phyloP scores from a whole-genome alignment of 257 asterid genomes.

The Nicotiana tabacum region DNA sequence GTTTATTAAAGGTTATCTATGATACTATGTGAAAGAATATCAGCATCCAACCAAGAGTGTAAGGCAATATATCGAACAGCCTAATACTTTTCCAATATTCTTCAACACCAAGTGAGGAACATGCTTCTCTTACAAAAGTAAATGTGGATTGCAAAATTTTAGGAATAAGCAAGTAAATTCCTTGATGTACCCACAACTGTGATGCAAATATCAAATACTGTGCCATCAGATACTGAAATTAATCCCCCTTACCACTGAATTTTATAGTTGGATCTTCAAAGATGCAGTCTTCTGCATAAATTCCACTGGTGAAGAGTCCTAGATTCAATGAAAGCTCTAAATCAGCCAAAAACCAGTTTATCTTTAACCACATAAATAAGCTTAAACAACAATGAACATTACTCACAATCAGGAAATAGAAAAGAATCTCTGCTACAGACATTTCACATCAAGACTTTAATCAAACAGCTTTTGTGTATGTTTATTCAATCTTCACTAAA shows the following conservation, averaged over 20 bases:
- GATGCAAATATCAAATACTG: not conserved
- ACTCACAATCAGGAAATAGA: not conserved
- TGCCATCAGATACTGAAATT: not conserved
- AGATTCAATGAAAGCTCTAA: slow-evolving; percentile 14
- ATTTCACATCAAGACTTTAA: not conserved
- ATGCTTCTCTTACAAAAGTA: not conserved
- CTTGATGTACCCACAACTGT: not conserved
- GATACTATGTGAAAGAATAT: not conserved
- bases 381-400: not conserved
- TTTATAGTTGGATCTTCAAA: slow-evolving; percentile 90
- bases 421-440: not conserved
- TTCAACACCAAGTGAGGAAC: not conserved
- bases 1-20: not conserved
- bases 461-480: not conserved
- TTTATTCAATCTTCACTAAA: not conserved
- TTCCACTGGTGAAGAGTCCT: slow-evolving; percentile 61
- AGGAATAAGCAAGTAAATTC: not conserved
- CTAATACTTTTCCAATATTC: not conserved
- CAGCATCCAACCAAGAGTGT: not conserved
- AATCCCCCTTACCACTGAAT: slow-evolving; percentile 49
- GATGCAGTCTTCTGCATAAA: slow-evolving; percentile 71
- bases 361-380: not conserved
- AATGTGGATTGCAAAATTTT: not conserved
- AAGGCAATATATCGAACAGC: not conserved
- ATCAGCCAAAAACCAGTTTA: slow-evolving; percentile 3